Conservation (phyloP, 2,329 filamentous ascomycete species). For the Fusarium mexicanum region DNA sequence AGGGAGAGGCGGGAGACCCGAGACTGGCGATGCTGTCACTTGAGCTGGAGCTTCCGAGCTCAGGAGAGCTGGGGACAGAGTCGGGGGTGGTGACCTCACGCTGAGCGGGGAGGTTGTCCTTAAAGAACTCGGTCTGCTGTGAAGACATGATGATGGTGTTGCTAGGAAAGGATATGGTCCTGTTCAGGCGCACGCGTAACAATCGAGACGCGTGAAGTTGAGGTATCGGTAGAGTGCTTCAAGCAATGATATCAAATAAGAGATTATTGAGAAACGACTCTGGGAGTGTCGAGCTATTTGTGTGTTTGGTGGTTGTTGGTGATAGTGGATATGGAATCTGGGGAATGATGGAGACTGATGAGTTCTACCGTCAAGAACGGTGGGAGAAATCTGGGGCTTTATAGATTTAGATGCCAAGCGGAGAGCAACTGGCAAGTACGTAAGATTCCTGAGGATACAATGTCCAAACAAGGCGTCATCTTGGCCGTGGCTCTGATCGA, state of each 20-base stretch:
- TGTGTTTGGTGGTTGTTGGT: constrained; percentile 10
- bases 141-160: constrained; percentile 21
- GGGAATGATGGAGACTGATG: constrained; percentile 32
- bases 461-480: constrained; percentile 20
- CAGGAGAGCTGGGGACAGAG: constrained; percentile 50
- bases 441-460: constrained; percentile 30
- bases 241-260: background rate
- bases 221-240: background rate
- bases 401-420: constrained; percentile 42
- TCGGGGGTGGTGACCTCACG: constrained; percentile 43
- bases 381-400: constrained; percentile 47
- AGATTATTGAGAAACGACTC: background rate
- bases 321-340: constrained; percentile 29
- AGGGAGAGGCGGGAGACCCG: constrained; percentile 48
- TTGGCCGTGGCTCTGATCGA: constrained; percentile 28
- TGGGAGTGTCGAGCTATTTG: constrained; percentile 19
- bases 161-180: constrained; percentile 23
- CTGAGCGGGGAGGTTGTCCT: constrained; percentile 41
- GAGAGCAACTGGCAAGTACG: constrained; percentile 15
- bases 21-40: constrained; percentile 49
- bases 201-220: constrained; percentile 1
- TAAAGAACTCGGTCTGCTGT: constrained; percentile 36
- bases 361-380: constrained; percentile 54
- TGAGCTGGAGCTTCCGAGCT: constrained; percentile 48
- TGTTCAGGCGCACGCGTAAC: constrained; percentile 34